Percentiles rank a stretch among this genome's conserved stretches.
These are phyloP conservation scores for Petunia secreta DNA, from an alignment of 257 asterid genomes.

Conservation along the genomic window DNA sequence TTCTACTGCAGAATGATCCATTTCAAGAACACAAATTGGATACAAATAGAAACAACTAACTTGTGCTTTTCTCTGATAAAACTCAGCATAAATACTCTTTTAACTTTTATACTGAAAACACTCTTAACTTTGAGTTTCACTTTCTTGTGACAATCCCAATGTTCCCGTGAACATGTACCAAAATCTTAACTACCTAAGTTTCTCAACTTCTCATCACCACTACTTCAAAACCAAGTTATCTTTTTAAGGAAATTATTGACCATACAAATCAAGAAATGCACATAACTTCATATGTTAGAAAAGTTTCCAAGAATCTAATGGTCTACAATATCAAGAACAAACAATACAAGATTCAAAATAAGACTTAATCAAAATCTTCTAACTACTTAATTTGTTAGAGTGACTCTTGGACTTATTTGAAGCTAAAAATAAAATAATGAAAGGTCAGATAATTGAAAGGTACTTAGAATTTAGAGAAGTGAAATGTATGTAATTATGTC, in stretches of 20 bases:
- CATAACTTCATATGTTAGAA: not conserved
- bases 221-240: not conserved
- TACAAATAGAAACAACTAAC: conserved; percentile 30
- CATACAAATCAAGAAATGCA: conserved; percentile 1
- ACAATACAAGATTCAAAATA: conserved; percentile 27
- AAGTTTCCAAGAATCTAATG: conserved; percentile 1
- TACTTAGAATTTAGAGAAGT: not conserved
- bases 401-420: conserved; percentile 18
- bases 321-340: conserved; percentile 37
- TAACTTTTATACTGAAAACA: not conserved
- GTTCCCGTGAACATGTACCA: conserved; percentile 65
- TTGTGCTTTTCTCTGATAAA: conserved; percentile 28
- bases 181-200: conserved; percentile 51
- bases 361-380: not conserved
- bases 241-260: conserved; percentile 4
- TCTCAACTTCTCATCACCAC: conserved; percentile 24
- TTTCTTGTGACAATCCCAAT: conserved; percentile 61
- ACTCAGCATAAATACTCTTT: conserved; percentile 11
- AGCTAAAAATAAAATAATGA: conserved; percentile 12
- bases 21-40: conserved; percentile 44
- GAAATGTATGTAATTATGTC: conserved; percentile 6
- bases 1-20: conserved; percentile 67
- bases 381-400: not conserved
- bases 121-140: not conserved
- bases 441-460: conserved; percentile 4